Conservation (phyloP, 306 rosid genomes). For the Prunus fruticosa region DNA sequence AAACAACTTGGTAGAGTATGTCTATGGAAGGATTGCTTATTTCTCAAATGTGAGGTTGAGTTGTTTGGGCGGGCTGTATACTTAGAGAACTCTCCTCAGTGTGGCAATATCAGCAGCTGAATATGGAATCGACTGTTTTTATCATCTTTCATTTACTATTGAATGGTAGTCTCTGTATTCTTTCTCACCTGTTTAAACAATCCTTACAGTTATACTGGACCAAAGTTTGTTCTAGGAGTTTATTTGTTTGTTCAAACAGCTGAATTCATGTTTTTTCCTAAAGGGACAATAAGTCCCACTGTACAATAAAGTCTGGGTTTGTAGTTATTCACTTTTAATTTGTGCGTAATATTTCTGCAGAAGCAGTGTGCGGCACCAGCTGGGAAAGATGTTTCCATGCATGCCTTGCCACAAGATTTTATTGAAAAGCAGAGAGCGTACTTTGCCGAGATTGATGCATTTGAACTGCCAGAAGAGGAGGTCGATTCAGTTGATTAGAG, state of each 20-base stretch:
- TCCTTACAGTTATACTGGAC: neutral
- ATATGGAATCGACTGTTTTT: neutral
- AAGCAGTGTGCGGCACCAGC: conserved; percentile 32
- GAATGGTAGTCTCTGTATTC: neutral
- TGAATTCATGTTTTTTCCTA: neutral
- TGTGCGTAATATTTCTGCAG: conserved; percentile 35
- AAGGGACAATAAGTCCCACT: neutral
- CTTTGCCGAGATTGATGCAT: conserved; percentile 70
- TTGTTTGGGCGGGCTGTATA: neutral
- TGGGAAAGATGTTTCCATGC: conserved; percentile 18
- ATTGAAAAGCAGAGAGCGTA: conserved; percentile 64
- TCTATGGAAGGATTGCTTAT: neutral
- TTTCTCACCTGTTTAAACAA: neutral
- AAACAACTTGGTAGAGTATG: neutral
- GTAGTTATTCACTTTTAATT: conserved; percentile 25
- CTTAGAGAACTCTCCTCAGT: neutral
- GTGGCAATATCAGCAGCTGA: neutral
- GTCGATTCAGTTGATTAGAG: conserved; percentile 50
- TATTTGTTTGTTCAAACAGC: neutral
- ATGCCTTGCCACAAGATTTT: conserved; percentile 46
- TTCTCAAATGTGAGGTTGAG: neutral
- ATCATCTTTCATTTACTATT: neutral
- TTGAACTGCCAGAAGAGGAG: conserved; percentile 64
- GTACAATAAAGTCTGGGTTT: neutral
- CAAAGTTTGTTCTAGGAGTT: neutral